Evolutionary conservation across 345 rosid genomes (phyloP).

Genomic region (Lumnitzera littorea): DNA sequence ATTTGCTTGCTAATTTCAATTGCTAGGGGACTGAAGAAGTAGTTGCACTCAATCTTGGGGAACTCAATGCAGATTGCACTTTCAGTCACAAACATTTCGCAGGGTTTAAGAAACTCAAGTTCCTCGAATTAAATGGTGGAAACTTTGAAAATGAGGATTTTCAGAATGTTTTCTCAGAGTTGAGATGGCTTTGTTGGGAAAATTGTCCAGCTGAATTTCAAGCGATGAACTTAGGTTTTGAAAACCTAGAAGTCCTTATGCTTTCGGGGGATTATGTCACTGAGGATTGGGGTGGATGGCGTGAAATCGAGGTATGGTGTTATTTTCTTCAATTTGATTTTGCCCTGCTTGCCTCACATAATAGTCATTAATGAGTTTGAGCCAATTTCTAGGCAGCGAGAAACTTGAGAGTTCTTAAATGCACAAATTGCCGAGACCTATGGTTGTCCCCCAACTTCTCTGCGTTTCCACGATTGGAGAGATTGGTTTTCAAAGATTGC

Average conservation of each 20-base stretch:
- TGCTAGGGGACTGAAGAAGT: slow-evolving; percentile 17
- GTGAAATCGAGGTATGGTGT: not conserved
- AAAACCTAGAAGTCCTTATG: slow-evolving; percentile 5
- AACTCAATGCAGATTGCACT: not conserved
- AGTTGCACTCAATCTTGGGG: slow-evolving; percentile 11
- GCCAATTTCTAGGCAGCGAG: not conserved
- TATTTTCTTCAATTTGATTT: too few relatives aligned
- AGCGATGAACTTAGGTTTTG: slow-evolving; percentile 3
- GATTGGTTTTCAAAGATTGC: not conserved
- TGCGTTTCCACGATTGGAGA: not conserved
- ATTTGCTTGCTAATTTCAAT: not conserved
- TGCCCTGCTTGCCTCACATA: not conserved
- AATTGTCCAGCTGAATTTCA: slow-evolving; percentile 3
- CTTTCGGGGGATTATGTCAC: not conserved
- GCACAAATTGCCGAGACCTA: not conserved
- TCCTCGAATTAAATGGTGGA: slow-evolving; percentile 4
- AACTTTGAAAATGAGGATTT: not conserved
- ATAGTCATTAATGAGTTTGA: not conserved
- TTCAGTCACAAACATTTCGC: slow-evolving; percentile 11
- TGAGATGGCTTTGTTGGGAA: slow-evolving; percentile 16
- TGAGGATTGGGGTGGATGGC: slow-evolving; percentile 3
- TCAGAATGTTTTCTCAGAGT: slow-evolving; percentile 3
- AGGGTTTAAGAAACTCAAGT: slow-evolving; percentile 11
- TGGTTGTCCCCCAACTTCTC: not conserved
- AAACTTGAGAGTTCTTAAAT: slow-evolving; percentile 4